Evolutionary conservation across 805 yeast species (phyloP), one percentile per base, ranked within the genome.

Genomic region (Lipomyces anomalus): DNA sequence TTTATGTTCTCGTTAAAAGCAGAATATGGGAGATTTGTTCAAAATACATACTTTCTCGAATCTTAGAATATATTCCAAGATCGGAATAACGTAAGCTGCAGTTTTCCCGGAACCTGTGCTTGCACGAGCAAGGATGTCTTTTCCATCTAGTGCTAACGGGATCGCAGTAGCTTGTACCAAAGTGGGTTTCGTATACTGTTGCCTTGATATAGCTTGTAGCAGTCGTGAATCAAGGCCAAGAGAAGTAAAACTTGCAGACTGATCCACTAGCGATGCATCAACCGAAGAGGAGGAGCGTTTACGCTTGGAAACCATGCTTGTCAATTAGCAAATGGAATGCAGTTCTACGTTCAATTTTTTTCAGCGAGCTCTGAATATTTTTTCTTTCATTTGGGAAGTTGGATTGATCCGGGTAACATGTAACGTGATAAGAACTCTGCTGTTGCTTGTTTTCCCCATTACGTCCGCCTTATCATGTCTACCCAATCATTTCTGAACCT

Each of bases 91-190:
- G 62, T 90, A 90, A 1, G 97, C 95, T 7, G 86, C 84, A 0
- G 97, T 90, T 65, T 90, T 90, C 54, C 97, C 97, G 6, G 95
- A 84, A 3, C 98, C 98, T 0, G 98, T 90, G 22, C 86, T 79
- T 4, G 97, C 96, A 61, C 84, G 81, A 32, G 97, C 97, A 38
- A 90, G 82, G 53, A 90, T 83, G 63, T 90, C 97, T 68, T 88
- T 82, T 61, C 82, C 84, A 56, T 90, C 92, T 43, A 92, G 67
- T 1, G 98, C 96, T 40, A 92, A 68, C 35, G 95, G 95, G 48
- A 92, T 86, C n/a, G 95, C 84, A 61, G 80, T 81, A 6, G 94
- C 76, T 67, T 92, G 98, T 44, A 92, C 83, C 46, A 87, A 73
- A 1, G 97, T 92, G 6, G 98, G 97, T 60, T 82, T 79, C 43